phyloP scores from a whole-genome alignment of 2,329 filamentous ascomycete genomes.

The Leptosphaerulina australis region DNA sequence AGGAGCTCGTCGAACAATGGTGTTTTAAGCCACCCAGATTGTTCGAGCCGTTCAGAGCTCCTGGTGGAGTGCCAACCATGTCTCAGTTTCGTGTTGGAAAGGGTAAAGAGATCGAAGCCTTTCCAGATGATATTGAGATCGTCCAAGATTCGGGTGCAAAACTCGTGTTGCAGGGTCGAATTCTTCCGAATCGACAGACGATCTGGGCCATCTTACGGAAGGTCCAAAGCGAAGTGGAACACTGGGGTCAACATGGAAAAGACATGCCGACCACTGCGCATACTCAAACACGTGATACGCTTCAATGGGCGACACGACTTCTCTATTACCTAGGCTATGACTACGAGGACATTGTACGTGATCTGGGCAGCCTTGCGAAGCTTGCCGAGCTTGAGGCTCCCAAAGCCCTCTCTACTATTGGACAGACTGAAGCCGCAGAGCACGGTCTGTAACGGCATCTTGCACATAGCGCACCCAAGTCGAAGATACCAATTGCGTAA shows the following conservation, averaged over 20 bases:
- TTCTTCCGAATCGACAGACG: slow-evolving; percentile 42
- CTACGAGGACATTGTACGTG: slow-evolving; percentile 40
- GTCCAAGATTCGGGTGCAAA: slow-evolving; percentile 34
- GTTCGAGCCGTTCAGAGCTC: slow-evolving; percentile 36
- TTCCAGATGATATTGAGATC: slow-evolving; percentile 40
- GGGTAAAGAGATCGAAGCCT: slow-evolving; percentile 30
- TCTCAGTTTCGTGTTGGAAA: slow-evolving; percentile 33
- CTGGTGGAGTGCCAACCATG: slow-evolving; percentile 44
- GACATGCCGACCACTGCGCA: slow-evolving; percentile 20
- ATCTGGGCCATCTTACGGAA: slow-evolving; percentile 43
- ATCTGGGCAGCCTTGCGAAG: slow-evolving; percentile 39
- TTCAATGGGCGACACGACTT: slow-evolving; percentile 40
- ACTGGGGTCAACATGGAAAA: slow-evolving; percentile 21
- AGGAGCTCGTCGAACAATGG: slow-evolving; percentile 57
- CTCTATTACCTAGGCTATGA: slow-evolving; percentile 43
- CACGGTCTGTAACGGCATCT: slow-evolving; percentile 24
- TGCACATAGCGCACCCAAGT: slow-evolving; percentile 23
- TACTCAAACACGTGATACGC: slow-evolving; percentile 34
- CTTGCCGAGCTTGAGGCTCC: slow-evolving; percentile 42
- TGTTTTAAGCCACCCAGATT: slow-evolving; percentile 33
- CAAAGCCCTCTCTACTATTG: slow-evolving; percentile 17
- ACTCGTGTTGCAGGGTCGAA: slow-evolving; percentile 38
- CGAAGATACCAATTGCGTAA: slow-evolving; percentile 30
- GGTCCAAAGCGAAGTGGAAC: slow-evolving; percentile 41
- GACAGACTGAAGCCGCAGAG: slow-evolving; percentile 19